These are phyloP conservation scores for Orbilia brochopaga DNA, from an alignment of 2,329 filamentous ascomycete species.

Conservation along the genomic window DNA sequence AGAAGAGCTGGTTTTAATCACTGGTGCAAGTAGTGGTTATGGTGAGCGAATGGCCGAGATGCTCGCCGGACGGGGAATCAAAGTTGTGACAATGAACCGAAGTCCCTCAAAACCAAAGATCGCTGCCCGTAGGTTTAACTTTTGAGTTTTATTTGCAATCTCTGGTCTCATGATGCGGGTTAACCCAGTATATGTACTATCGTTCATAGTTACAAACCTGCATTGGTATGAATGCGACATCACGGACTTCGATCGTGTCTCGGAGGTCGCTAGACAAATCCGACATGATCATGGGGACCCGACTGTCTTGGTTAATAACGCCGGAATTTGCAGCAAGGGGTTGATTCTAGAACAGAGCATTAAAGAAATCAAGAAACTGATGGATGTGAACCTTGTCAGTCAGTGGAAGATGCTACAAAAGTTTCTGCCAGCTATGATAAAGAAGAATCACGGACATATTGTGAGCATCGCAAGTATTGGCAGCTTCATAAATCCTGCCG, in stretches of 20 bases:
- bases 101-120: slow-evolving; percentile 9
- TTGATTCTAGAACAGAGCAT: slow-evolving; percentile 7
- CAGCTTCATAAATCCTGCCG: slow-evolving; percentile 66
- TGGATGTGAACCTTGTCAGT: slow-evolving; percentile 72
- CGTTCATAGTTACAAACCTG: slow-evolving; percentile 16
- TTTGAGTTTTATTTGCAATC: no score
- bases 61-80: slow-evolving; percentile 9
- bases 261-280: slow-evolving; percentile 56
- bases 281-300: slow-evolving; percentile 56
- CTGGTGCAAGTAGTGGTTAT: slow-evolving; percentile 18
- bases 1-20: slow-evolving; percentile 21
- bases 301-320: slow-evolving; percentile 58
- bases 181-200: neutral
- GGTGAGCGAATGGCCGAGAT: slow-evolving; percentile 16
- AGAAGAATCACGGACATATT: slow-evolving; percentile 71
- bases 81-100: slow-evolving; percentile 7
- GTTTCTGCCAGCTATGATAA: slow-evolving; percentile 71
- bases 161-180: neutral
- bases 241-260: neutral
- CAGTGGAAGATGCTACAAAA: slow-evolving; percentile 70
- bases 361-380: slow-evolving; percentile 56
- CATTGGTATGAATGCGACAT: slow-evolving; percentile 20
- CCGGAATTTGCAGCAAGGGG: slow-evolving; percentile 57
- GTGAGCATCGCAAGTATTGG: slow-evolving; percentile 72
- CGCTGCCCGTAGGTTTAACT: slow-evolving; percentile 7